Conservation (phyloP, 164 flowering plant species). For the Sextonia rubra region DNA sequence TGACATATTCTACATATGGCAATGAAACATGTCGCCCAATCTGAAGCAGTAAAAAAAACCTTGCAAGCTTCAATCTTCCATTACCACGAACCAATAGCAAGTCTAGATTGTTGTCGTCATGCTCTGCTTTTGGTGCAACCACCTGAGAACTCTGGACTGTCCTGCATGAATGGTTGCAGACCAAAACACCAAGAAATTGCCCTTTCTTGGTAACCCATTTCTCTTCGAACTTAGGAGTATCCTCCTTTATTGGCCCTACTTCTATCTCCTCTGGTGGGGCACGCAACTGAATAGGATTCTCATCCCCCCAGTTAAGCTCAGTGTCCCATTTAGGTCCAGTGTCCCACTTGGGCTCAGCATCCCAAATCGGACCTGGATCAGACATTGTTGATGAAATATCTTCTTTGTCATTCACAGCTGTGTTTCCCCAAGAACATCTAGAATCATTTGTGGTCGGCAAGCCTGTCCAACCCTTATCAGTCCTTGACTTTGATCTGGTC, state of each 20-base stretch:
- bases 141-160: slow-evolving; percentile 96
- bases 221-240: slow-evolving; percentile 39
- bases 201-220: slow-evolving; percentile 80
- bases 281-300: slow-evolving; percentile 77
- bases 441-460: slow-evolving; percentile 58
- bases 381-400: slow-evolving; percentile 97
- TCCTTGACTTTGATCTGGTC: slow-evolving; percentile 82
- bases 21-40: slow-evolving; percentile 82
- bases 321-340: slow-evolving; percentile 67
- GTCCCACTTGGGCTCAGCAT: slow-evolving; percentile 97
- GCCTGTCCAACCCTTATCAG: slow-evolving; percentile 82
- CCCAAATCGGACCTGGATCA: slow-evolving; percentile 99
- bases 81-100: slow-evolving; percentile 84
- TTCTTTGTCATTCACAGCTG: slow-evolving; percentile 74
- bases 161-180: slow-evolving; percentile 95
- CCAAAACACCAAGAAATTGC: slow-evolving; percentile 76
- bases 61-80: slow-evolving; percentile 69
- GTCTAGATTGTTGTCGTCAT: slow-evolving; percentile 81
- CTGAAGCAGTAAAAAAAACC: slow-evolving; percentile 79
- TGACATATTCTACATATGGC: slow-evolving; percentile 89
- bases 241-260: slow-evolving; percentile 36
- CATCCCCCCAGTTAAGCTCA: slow-evolving; percentile 11
- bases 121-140: slow-evolving; percentile 95
- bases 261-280: slow-evolving; percentile 60
- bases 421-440: slow-evolving; percentile 77